Base-by-base conservation (phyloP, 306 rosid genomes). In the Chamaecrista fasciculata region DNA sequence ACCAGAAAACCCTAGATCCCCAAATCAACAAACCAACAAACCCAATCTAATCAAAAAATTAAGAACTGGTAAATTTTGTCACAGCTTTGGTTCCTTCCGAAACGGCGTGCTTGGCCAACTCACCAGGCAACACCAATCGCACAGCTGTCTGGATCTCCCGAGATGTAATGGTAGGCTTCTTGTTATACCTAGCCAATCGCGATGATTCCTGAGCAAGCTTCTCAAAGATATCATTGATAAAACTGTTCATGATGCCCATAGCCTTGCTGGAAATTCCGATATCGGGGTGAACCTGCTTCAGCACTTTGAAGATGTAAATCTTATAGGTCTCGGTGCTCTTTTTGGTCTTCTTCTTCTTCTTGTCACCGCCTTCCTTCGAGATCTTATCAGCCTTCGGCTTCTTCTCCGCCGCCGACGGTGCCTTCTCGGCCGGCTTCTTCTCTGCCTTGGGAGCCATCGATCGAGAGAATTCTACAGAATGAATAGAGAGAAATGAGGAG, bases 231-330 rank as follows among this genome's bases (percentile, higher is more conserved):
- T 89, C 96, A 48, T 89, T 89, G 72, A 89, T 89, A 75, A 89
- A 89, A 16, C 87, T 80, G 79, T 89, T 89, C 96, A 89, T 89
- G 76, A 89, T 89, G 0, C 96, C 96, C 96, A 89, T 89, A 10
- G 96, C 96, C 68, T 89, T 89, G 79, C 91, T 89, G 18, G 96
- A 89, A 20, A 89, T 81, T 0, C 96, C 96, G 1, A 89, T 89
- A 61, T 90, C 96, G 0, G 96, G 96, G 52, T 90, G 96, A 0
- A 90, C 96, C 74, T 90, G 96, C 78, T 90, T 90, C 37, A 90
- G 33, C 0, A 90, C 96, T 84, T 87, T 90, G 86, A 90, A 90
- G 53, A 89, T 89, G 76, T 87, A 89, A 18, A 89, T 89, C 86
- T 89, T 89, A 69, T 89, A 89, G 0, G 96, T 89, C 53, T 89